phyloP scores from a whole-genome alignment of 2,329 filamentous ascomycete genomes.

The Exophiala phaeomuriformis region DNA sequence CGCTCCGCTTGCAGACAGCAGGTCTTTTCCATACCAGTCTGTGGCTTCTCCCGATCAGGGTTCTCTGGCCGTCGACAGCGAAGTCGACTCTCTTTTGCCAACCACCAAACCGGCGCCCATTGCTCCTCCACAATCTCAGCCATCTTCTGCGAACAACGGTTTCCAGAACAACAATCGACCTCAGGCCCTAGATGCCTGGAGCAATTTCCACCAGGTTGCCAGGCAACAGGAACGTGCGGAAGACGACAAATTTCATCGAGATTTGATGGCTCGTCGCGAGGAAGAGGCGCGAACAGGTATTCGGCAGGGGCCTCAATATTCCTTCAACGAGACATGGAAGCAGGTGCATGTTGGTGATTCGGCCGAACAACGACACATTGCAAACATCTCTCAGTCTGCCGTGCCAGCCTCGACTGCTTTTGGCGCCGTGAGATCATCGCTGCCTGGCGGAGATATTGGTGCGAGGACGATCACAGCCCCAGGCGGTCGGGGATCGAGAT shows the following conservation, averaged over 20 bases:
- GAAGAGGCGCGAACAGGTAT: conserved; percentile 32
- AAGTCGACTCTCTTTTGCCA: conserved; percentile 34
- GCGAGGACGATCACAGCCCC: conserved; percentile 33
- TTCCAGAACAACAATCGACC: conserved; percentile 29
- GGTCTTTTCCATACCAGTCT: conserved; percentile 26
- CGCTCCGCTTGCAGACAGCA: conserved; percentile 30
- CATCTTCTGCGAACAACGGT: conserved; percentile 19
- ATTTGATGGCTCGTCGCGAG: conserved; percentile 36
- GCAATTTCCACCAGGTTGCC: conserved; percentile 38
- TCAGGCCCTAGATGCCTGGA: conserved; percentile 36
- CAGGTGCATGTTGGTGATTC: conserved; percentile 40
- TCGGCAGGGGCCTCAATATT: conserved; percentile 32
- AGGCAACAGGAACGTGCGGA: conserved; percentile 37
- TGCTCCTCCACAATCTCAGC: conserved; percentile 38
- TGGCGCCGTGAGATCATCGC: conserved; percentile 32
- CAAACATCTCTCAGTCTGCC: conserved; percentile 34
- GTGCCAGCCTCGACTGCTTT: conserved; percentile 33
- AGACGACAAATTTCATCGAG: conserved; percentile 35
- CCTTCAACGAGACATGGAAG: conserved; percentile 42
- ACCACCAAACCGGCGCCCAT: conserved; percentile 42
- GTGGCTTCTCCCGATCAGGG: conserved; percentile 35
- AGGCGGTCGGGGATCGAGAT: conserved; percentile 40
- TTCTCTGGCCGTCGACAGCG: conserved; percentile 30
- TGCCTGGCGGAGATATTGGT: conserved; percentile 33
- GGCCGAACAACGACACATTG: conserved; percentile 35